Base-by-base conservation (phyloP, 1,284 basidiomycete species). In the Pascua guehoae region DNA sequence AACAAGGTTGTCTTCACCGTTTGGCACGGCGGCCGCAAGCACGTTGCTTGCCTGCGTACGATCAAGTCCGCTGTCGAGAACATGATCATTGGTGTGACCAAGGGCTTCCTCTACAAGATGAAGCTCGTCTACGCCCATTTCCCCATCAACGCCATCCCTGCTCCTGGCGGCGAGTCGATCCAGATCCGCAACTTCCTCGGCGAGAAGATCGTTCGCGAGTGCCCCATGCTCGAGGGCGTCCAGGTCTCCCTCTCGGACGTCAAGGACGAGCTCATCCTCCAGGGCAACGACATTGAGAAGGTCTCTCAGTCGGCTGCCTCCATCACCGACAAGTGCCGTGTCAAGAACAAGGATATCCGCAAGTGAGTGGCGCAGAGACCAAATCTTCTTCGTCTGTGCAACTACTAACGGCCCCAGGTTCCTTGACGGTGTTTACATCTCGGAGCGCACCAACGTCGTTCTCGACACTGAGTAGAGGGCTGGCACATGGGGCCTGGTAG, bases 51-150 rank as follows among this genome's bases (percentile, higher is more conserved):
- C 83, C 83, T 99, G 68, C 86, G 93, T 71, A 98, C 96, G 44
- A 92, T 98, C 80, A 88, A 88, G 80, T 93, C 89, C 69, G 79
- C 93, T 70, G 94, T 99, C 72, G 86, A 85, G 78, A 98, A 99
- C 85, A 93, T 98, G 93, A 86, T 98, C 79, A 94, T 83, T 70
- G 95, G 94, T 69, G 93, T 97, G 62, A 98, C 93, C 54, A 91
- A 93, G 85, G 96, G 95, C 64, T 98, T 98, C 88, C 87, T 88
- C 75, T 99, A 99, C 87, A 98, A 98, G 88, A 95, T 97, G 92
- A 89, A 91, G 72, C 84, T 94, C 41, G 96, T 98, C 59, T 99
- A 98, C 78, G 96, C 96, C 73, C 96, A 99, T 85, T 99, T 99
- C 85, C 96, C 96, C 66, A 97, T 99, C 85, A 98, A 99, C 84